A percentile compares a stretch with the other conserved stretches of the same genome.
Conservation (phyloP, 2,329 filamentous ascomycete genomes). For the Nemania diffusa region DNA sequence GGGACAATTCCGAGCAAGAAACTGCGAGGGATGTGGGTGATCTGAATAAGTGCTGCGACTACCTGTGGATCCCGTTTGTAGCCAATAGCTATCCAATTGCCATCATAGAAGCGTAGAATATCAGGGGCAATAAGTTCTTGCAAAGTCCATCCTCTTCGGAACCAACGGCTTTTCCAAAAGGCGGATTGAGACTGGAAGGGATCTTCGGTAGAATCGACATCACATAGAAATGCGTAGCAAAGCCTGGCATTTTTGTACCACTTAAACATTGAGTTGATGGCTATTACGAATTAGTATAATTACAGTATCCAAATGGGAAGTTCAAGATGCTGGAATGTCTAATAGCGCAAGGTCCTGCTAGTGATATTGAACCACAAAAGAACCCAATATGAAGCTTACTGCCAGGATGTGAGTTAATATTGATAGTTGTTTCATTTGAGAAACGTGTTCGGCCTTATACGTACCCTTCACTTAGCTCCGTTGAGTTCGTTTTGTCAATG, state of each 20-base stretch:
- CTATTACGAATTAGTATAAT: not conserved
- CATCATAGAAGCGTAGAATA: not conserved
- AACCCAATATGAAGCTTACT: too few relatives aligned
- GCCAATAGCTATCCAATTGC: constrained; percentile 1
- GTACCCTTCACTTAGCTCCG: constrained; percentile 8
- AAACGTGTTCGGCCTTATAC: too few relatives aligned
- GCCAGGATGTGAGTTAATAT: too few relatives aligned
- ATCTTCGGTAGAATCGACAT: constrained; percentile 4
- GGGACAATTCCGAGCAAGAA: constrained; percentile 1
- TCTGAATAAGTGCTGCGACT: not conserved
- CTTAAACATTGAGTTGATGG: constrained; percentile 24
- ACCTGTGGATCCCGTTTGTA: not conserved
- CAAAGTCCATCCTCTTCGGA: constrained; percentile 17
- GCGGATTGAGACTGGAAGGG: not conserved
- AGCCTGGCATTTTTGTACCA: constrained; percentile 17
- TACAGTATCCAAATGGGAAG: not conserved
- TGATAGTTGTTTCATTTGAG: too few relatives aligned
- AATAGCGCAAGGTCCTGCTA: too few relatives aligned
- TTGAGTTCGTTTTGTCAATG: constrained; percentile 18
- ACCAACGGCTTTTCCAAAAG: constrained; percentile 25
- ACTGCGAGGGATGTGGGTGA: constrained; percentile 14
- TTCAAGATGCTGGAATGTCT: too few relatives aligned
- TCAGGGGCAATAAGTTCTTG: constrained; percentile 26
- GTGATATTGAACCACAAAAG: too few relatives aligned
- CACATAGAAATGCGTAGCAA: constrained; percentile 24